phyloP scores from a whole-genome alignment of 2,329 filamentous ascomycete genomes.

The Pseudogymnoascus sp. region DNA sequence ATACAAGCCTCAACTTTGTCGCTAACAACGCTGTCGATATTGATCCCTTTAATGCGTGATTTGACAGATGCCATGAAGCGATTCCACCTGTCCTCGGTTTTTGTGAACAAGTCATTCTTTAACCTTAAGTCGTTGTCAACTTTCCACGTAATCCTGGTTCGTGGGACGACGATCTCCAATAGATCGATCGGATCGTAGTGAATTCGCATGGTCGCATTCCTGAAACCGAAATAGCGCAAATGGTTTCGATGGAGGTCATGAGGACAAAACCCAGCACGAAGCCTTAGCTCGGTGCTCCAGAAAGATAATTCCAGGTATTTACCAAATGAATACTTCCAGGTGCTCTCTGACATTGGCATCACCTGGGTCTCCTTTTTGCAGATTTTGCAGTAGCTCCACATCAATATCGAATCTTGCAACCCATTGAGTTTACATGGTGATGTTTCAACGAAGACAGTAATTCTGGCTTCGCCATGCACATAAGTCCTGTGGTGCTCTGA shows the following conservation, averaged over 20 bases:
- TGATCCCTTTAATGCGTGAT: constrained; percentile 75
- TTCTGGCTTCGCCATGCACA: constrained; percentile 88
- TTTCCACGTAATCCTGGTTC: constrained; percentile 90
- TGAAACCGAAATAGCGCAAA: constrained; percentile 83
- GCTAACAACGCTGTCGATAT: constrained; percentile 80
- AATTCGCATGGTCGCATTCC: constrained; percentile 76
- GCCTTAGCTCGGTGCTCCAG: constrained; percentile 79
- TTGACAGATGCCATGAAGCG: constrained; percentile 85
- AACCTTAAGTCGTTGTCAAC: constrained; percentile 87
- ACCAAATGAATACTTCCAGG: constrained; percentile 97
- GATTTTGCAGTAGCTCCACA: constrained; percentile 96
- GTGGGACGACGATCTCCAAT: constrained; percentile 87
- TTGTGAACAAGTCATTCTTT: constrained; percentile 83
- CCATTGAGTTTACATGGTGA: constrained; percentile 58
- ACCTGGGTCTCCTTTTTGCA: constrained; percentile 87
- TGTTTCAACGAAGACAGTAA: constrained; percentile 82
- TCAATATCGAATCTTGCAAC: constrained; percentile 69
- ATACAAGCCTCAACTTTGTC: constrained; percentile 80
- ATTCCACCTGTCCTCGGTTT: constrained; percentile 72
- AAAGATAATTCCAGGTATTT: constrained; percentile 98
- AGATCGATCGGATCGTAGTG: constrained; percentile 91
- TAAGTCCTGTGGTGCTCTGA: constrained; percentile 92
- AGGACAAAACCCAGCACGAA: constrained; percentile 66
- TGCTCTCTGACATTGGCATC: constrained; percentile 83
- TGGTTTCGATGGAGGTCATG: constrained; percentile 93